phyloP scores from a whole-genome alignment of 2,329 filamentous ascomycete species.

The Ascochyta lentis region DNA sequence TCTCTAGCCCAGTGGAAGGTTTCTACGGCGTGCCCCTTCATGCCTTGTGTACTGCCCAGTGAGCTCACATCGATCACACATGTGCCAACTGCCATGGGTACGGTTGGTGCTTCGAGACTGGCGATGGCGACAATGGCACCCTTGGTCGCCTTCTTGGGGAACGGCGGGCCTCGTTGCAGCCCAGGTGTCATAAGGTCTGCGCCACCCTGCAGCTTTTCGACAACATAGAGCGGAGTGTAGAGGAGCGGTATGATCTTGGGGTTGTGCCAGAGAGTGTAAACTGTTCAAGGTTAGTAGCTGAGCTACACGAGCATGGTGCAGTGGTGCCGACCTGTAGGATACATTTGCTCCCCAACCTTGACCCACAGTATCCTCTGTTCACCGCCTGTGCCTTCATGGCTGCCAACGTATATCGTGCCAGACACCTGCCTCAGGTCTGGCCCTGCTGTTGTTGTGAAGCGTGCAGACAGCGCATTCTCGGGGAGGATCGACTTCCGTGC shows the following conservation, averaged over 20 bases:
- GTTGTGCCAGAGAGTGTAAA: conserved; percentile 73
- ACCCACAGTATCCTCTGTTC: conserved; percentile 71
- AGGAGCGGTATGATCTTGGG: conserved; percentile 66
- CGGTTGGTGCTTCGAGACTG: conserved; percentile 63
- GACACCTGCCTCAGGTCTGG: conserved; percentile 67
- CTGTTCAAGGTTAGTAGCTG: conserved; percentile 38
- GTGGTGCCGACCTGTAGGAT: conserved; percentile 51
- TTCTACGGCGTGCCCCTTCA: conserved; percentile 69
- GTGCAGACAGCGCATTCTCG: conserved; percentile 66
- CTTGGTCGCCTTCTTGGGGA: conserved; percentile 64
- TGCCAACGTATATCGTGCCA: conserved; percentile 70
- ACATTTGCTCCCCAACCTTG: conserved; percentile 64
- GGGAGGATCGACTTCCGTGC: conserved; percentile 67
- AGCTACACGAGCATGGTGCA: not conserved
- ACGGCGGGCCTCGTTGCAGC: conserved; percentile 68
- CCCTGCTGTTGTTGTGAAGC: conserved; percentile 70
- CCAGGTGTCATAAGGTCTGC: conserved; percentile 75
- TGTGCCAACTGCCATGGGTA: conserved; percentile 69
- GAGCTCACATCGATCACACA: conserved; percentile 68
- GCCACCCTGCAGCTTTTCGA: conserved; percentile 68
- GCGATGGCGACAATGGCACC: conserved; percentile 69
- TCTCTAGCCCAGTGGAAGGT: conserved; percentile 73
- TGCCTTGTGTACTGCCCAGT: conserved; percentile 63
- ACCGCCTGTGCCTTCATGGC: conserved; percentile 57
- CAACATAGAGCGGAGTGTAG: conserved; percentile 67